Percentiles rank a stretch among this genome's conserved stretches.
These are phyloP conservation scores for Trichoderma semiorbis DNA, from an alignment of 2,329 filamentous ascomycete genomes.

Conservation along the genomic window DNA sequence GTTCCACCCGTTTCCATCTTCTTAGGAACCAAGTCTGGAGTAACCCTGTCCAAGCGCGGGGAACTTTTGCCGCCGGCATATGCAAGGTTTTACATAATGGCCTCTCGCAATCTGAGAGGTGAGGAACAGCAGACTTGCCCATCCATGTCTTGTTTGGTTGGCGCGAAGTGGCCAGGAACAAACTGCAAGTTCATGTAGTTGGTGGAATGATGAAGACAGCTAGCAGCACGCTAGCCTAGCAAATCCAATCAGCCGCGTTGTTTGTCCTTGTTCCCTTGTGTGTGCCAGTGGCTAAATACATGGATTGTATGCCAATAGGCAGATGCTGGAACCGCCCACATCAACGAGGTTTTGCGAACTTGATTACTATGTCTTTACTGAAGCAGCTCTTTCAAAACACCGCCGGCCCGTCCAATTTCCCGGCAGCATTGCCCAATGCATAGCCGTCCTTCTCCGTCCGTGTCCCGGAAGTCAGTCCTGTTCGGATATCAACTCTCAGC, in stretches of 20 bases:
- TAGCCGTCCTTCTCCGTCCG: constrained; percentile 15
- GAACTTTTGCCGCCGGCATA: not conserved
- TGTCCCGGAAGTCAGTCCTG: constrained; percentile 9
- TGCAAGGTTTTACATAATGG: constrained; percentile 5
- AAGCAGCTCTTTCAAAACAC: not conserved
- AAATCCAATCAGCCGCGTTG: not conserved
- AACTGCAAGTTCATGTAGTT: not conserved
- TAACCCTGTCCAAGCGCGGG: constrained; percentile 1
- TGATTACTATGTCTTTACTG: not conserved
- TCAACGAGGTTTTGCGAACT: not conserved
- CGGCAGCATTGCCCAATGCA: constrained; percentile 3
- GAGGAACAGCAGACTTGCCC: not conserved
- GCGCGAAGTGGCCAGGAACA: not conserved
- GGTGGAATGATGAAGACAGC: not conserved
- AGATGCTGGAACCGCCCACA: not conserved
- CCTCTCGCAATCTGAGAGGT: not conserved
- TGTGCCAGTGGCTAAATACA: not conserved
- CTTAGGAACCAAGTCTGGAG: not conserved
- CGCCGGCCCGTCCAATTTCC: not conserved
- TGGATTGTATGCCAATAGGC: not conserved
- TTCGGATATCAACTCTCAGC: constrained; percentile 4
- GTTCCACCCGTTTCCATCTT: not conserved
- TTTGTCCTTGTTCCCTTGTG: not conserved
- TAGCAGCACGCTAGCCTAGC: not conserved
- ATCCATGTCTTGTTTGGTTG: not conserved